These are phyloP conservation scores for Arbutus unedo DNA, from an alignment of 148 eudicot species.

Conservation along the genomic window DNA sequence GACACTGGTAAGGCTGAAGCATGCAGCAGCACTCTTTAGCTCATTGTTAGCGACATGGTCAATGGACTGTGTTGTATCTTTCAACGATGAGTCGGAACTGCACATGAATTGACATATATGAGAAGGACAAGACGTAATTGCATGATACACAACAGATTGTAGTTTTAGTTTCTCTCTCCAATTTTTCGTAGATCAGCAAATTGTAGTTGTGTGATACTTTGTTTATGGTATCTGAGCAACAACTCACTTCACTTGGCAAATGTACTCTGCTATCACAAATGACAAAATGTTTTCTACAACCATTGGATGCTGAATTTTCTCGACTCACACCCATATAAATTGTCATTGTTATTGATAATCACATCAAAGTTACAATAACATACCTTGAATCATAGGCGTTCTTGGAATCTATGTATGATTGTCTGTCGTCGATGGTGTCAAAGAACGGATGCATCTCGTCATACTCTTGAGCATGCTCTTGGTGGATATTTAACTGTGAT, in stretches of 20 bases:
- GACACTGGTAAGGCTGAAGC: slow-evolving; percentile 75
- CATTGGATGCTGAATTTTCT: too few species aligned
- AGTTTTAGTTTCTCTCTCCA: neutral
- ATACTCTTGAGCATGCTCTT: slow-evolving; percentile 46
- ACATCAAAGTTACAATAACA: neutral
- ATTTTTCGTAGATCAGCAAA: neutral
- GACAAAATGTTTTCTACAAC: neutral
- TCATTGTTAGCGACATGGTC: slow-evolving; percentile 62
- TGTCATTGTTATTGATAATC: neutral
- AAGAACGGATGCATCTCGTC: slow-evolving; percentile 62
- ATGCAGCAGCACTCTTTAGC: slow-evolving; percentile 67
- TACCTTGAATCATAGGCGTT: slow-evolving; percentile 63
- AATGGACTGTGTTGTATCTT: slow-evolving; percentile 45
- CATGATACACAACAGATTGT: neutral
- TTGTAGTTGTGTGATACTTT: neutral
- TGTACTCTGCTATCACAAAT: neutral
- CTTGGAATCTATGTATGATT: slow-evolving; percentile 51
- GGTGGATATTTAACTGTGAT: slow-evolving; percentile 24
- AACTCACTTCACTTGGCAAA: neutral
- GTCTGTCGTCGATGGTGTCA: slow-evolving; percentile 67
- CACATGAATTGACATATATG: slow-evolving; percentile 7
- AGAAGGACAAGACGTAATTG: neutral
- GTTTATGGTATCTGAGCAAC: neutral
- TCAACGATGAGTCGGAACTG: slow-evolving; percentile 73
- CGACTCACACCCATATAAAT: neutral